Evolutionary conservation across 192 early-diverging fungal species (phyloP).

Genomic region (Thamnidium elegans): DNA sequence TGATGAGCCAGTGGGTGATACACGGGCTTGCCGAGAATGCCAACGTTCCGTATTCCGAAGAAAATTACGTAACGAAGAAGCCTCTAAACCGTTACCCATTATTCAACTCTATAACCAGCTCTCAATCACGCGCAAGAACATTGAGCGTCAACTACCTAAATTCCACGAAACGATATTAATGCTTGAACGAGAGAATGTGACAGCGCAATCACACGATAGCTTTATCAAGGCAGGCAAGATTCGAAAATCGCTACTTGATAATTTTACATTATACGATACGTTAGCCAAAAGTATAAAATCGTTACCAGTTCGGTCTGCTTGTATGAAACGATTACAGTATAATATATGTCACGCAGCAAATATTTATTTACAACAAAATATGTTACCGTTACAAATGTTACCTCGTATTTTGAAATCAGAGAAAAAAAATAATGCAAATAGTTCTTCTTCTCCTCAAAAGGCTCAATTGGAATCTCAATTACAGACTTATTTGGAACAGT

Average conservation of each 20-base stretch:
- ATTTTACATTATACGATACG: conserved; percentile 61
- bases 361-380: conserved; percentile 72
- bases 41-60: conserved; percentile 51
- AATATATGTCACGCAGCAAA: conserved; percentile 62
- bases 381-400: conserved; percentile 73
- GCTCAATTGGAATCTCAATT: conserved; percentile 35
- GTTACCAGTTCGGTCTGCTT: conserved; percentile 45
- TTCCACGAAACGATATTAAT: conserved; percentile 57
- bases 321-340: conserved; percentile 57
- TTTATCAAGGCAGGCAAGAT: conserved; percentile 57
- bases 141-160: conserved; percentile 52
- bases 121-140: conserved; percentile 30
- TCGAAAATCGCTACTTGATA: conserved; percentile 62
- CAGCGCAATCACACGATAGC: conserved; percentile 50
- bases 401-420: conserved; percentile 52
- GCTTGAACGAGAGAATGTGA: conserved; percentile 44
- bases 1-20: conserved; percentile 49
- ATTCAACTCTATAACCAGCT: conserved; percentile 45
- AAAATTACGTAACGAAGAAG: conserved; percentile 42
- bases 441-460: background rate
- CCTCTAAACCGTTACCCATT: conserved; percentile 31
- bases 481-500: conserved; percentile 68
- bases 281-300: conserved; percentile 58
- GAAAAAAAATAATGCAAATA: background rate
- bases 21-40: conserved; percentile 60